A percentile compares a stretch with the other conserved stretches of the same genome.
These are phyloP conservation scores for Umbilicaria muhlenbergii DNA, from an alignment of 495 filamentous ascomycete genomes.

Conservation along the genomic window DNA sequence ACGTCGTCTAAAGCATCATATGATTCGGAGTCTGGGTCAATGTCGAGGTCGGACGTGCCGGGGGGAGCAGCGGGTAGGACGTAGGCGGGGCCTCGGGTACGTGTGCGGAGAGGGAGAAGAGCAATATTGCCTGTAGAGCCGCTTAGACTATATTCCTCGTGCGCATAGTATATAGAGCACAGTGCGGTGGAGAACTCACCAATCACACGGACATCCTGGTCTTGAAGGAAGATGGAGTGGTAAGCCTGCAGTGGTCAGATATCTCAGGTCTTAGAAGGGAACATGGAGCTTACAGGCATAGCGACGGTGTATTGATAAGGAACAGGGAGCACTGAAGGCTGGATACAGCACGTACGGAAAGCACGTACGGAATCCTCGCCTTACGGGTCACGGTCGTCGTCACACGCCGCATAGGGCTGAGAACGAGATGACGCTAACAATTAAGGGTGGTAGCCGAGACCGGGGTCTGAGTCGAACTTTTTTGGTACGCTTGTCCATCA, in stretches of 20 bases:
- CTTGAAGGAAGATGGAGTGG: slow-evolving; percentile 83
- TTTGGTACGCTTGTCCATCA: neutral
- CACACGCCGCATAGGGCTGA: neutral
- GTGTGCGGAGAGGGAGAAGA: slow-evolving; percentile 82
- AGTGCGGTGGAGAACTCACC: no score
- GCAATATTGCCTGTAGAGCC: slow-evolving; percentile 66
- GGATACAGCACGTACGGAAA: no score
- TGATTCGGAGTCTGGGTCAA: slow-evolving; percentile 70
- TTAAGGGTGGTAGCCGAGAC: no score
- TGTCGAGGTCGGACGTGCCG: slow-evolving; percentile 47
- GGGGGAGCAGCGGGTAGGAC: slow-evolving; percentile 60
- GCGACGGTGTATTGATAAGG: no score
- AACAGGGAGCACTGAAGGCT: no score
- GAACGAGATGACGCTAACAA: slow-evolving; percentile 1
- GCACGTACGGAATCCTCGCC: no score
- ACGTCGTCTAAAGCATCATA: slow-evolving; percentile 95
- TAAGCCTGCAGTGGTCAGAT: slow-evolving; percentile 44
- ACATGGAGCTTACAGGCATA: no score
- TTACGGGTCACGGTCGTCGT: no score
- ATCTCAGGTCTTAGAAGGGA: no score
- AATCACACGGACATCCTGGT: slow-evolving; percentile 52
- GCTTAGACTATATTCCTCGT: neutral
- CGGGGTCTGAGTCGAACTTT: no score
- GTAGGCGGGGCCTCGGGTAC: slow-evolving; percentile 82
- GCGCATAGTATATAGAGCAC: slow-evolving; percentile 1